phyloP scores from a whole-genome alignment of 73 alveolate species.

The Blepharisma japonicum region DNA sequence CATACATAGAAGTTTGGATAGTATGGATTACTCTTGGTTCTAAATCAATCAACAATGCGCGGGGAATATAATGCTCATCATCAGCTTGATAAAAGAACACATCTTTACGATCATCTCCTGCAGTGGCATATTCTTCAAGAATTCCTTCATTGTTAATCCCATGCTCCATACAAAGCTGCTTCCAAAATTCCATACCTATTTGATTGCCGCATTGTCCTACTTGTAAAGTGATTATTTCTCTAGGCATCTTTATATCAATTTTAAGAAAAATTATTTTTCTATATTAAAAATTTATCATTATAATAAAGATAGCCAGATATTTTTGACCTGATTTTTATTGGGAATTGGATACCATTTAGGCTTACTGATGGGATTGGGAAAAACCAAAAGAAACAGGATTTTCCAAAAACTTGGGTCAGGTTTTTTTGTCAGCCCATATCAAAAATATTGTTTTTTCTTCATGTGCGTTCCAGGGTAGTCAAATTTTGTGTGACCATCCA shows the following conservation, averaged over 20 bases:
- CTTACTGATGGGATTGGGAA: not conserved
- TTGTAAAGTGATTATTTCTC: conserved; percentile 99
- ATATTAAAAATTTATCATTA: too few relatives aligned
- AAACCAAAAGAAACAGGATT: not conserved
- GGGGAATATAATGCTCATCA: conserved; percentile 99
- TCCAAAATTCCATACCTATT: conserved; percentile 99
- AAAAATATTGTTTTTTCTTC: not conserved
- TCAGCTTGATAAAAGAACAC: conserved; percentile 99
- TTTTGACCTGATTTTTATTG: not conserved
- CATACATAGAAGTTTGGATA: conserved; percentile 71
- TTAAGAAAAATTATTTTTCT: too few relatives aligned
- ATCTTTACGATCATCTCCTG: conserved; percentile 96
- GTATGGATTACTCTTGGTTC: conserved; percentile 94
- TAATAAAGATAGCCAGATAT: not conserved
- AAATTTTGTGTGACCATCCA: not conserved
- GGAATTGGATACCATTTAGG: not conserved
- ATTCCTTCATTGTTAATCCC: conserved; percentile 97
- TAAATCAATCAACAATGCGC: conserved; percentile 96
- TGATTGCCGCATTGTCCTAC: conserved; percentile 99
- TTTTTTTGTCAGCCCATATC: not conserved
- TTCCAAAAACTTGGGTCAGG: conserved; percentile 2
- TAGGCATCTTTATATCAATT: conserved; percentile 86
- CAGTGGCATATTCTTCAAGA: conserved; percentile 84
- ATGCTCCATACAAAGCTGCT: conserved; percentile 96
- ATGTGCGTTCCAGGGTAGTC: not conserved